Base-by-base conservation (phyloP, 371 early-diverging fungal species). In the Rhizopus delemar region DNA sequence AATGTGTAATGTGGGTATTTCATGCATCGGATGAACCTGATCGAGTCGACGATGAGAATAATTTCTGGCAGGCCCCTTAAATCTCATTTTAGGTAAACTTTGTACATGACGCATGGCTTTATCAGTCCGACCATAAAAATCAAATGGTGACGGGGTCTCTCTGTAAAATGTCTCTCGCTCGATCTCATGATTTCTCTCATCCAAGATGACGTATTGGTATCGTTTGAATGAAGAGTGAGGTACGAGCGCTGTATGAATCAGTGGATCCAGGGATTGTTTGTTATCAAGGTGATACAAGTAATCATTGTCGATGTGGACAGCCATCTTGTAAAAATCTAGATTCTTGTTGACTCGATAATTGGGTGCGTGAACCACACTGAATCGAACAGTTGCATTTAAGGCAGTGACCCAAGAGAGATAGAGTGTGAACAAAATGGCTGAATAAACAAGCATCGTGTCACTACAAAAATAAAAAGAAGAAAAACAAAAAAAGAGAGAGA, bases 1-100 rank as follows among this genome's bases (percentile, higher is more conserved):
- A 45, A 76, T 36, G 39, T 76, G 77, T 4, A 70, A 45, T 0
- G 73, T 71, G 7, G 73, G 59, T 15, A 69, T 69, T n/a, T 69
- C 69, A 22, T 63, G 50, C 4, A n/a, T 15, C 11, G 65, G 67
- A 39, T 73, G 73, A 3, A 64, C 56, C 29, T 11, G 32, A 2
- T 29, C 33, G 9, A 52, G 11, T 22, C 53, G 43, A 2, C 60
- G 35, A 22, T 55, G 33, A n/a, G 36, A 35, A 9, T 4, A 28
- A 31, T 33, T 3, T 22, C 7, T 36, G 11, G 38, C 29, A 29
- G 36, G 41, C 56, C 11, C 31, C 4, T 5, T 36, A 56, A 31
- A 48, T 7, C 22, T 5, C 12, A 57, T 46, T 9, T 15, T 51
- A 1, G 63, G 48, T 8, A 57, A 8, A 15, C 4, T 32, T 36